Conservation (phyloP, 192 early-diverging fungal species). For the Haplosporangium gracile region DNA sequence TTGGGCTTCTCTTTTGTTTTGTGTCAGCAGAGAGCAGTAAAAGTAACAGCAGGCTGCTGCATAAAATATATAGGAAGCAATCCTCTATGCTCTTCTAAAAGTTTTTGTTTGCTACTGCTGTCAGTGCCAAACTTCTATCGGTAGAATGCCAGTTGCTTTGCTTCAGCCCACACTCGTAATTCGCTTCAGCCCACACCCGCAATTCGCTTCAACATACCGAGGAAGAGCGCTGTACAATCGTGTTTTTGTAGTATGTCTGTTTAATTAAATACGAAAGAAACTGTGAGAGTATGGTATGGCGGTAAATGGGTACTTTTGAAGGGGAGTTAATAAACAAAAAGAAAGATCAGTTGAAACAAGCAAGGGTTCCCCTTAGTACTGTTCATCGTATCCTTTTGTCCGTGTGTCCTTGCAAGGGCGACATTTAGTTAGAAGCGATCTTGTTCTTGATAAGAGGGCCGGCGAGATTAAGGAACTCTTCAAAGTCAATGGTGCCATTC, state of each 20-base stretch:
- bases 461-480: slow-evolving; percentile 26
- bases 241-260: background rate
- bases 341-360: background rate
- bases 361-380: background rate
- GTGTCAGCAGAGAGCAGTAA: background rate
- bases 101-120: background rate
- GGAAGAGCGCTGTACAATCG: no score
- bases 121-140: no score
- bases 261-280: background rate
- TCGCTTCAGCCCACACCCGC: no score
- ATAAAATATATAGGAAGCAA: background rate
- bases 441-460: slow-evolving; percentile 34
- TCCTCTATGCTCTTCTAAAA: background rate
- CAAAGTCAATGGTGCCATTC: slow-evolving; percentile 33
- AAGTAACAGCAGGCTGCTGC: background rate
- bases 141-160: no score
- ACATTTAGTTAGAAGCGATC: background rate
- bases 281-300: background rate
- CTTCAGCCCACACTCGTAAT: no score
- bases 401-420: background rate
- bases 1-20: background rate
- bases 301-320: background rate
- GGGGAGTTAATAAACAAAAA: background rate
- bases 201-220: no score
- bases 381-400: background rate